These are phyloP conservation scores for Rhizoclosmatium globosum DNA, from an alignment of 192 early-diverging fungal genomes.

Conservation along the genomic window DNA sequence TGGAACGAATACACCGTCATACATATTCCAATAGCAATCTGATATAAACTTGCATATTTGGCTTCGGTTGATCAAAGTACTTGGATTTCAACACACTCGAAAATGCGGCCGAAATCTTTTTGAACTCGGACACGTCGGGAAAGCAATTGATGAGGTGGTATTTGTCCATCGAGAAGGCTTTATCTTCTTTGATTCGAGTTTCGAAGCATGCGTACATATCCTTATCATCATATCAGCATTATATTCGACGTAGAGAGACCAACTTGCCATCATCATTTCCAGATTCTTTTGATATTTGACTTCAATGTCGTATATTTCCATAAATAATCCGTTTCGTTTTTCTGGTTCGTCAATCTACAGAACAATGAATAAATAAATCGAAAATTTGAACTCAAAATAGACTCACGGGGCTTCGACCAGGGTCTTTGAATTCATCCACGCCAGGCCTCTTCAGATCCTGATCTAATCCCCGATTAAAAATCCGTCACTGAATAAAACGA, in stretches of 20 bases:
- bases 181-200: background rate
- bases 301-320: background rate
- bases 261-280: slow-evolving; percentile 11
- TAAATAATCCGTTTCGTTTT: background rate
- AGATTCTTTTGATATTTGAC: background rate
- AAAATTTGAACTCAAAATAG: background rate
- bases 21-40: background rate
- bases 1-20: background rate
- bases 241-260: background rate
- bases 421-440: background rate
- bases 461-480: background rate
- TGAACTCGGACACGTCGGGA: background rate
- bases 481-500: no score
- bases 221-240: background rate
- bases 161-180: background rate
- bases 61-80: background rate
- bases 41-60: slow-evolving; percentile 2
- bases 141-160: background rate
- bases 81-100: background rate
- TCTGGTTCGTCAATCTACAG: background rate
- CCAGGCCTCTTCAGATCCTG: background rate
- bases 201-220: no score
- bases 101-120: background rate
- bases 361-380: background rate
- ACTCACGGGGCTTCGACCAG: background rate